Conservation (phyloP, 106 monocot species). For the Cymbidium sinense region DNA sequence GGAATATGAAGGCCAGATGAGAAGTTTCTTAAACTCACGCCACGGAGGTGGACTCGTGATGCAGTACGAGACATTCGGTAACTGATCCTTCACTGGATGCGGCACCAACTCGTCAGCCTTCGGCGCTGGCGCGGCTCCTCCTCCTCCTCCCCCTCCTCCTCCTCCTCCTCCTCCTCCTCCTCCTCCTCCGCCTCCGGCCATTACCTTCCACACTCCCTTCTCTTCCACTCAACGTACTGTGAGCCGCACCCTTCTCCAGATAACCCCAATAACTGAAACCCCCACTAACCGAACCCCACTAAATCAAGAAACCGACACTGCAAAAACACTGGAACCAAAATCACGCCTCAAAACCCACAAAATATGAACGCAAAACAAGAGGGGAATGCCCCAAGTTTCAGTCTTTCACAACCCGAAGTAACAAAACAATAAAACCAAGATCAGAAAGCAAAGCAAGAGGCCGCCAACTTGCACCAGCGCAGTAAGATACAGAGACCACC, state of each 20-base stretch:
- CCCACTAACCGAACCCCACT: background rate
- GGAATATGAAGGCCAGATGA: background rate
- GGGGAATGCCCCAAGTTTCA: background rate
- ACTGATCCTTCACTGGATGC: constrained; percentile 24
- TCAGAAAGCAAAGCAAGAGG: background rate
- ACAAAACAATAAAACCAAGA: background rate
- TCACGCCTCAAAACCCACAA: background rate
- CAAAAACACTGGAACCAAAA: background rate
- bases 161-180: constrained; percentile 1
- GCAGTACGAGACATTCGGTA: constrained; percentile 23
- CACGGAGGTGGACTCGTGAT: constrained; percentile 28
- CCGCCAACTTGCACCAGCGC: background rate
- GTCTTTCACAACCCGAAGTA: background rate
- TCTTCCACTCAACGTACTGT: background rate
- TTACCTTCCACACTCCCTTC: background rate
- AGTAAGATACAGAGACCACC: background rate
- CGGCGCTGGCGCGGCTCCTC: constrained; percentile 20
- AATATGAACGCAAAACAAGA: background rate
- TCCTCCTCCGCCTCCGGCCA: background rate
- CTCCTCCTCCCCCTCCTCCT: no score
- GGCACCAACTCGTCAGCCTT: constrained; percentile 26
- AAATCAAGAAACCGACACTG: background rate
- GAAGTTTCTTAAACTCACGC: constrained; percentile 5
- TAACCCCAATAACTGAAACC: background rate
- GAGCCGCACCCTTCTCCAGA: background rate